Percentiles rank a stretch among this genome's conserved stretches.
phyloP scores from a whole-genome alignment of 306 rosid species.

The Ammopiptanthus mongolicus region DNA sequence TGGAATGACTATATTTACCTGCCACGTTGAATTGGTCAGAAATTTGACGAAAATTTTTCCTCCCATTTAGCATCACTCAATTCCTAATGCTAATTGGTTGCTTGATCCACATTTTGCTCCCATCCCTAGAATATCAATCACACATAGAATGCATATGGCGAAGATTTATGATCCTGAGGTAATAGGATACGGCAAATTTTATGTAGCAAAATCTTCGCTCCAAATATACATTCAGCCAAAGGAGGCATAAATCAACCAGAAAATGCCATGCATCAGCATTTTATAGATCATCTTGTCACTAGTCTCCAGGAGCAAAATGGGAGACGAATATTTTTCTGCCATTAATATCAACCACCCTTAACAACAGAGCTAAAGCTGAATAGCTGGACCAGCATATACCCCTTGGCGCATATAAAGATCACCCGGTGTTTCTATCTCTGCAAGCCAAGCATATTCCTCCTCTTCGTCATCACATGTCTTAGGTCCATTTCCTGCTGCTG shows the following conservation, averaged over 20 bases:
- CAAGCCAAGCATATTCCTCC: constrained; percentile 93
- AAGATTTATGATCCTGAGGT: background rate
- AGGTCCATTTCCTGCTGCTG: constrained; percentile 49
- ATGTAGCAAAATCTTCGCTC: background rate
- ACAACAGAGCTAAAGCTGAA: constrained; percentile 41
- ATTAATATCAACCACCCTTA: constrained; percentile 1
- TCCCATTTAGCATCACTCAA: no score
- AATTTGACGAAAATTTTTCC: no score
- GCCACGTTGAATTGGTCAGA: no score
- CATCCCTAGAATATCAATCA: no score
- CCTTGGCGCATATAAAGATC: constrained; percentile 77
- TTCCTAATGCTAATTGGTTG: no score
- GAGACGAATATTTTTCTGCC: background rate
- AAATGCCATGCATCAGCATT: background rate
- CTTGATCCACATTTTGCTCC: no score
- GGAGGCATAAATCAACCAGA: background rate
- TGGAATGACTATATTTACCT: no score
- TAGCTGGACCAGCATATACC: constrained; percentile 65
- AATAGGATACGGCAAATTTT: background rate
- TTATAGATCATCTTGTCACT: background rate
- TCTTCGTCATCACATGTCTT: constrained; percentile 37
- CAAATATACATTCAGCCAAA: background rate
- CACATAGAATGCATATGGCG: no score
- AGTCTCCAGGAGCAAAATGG: background rate
- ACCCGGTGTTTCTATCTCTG: constrained; percentile 54